phyloP scores from a whole-genome alignment of 1,284 basidiomycete species.

The Trichosporon faecale region DNA sequence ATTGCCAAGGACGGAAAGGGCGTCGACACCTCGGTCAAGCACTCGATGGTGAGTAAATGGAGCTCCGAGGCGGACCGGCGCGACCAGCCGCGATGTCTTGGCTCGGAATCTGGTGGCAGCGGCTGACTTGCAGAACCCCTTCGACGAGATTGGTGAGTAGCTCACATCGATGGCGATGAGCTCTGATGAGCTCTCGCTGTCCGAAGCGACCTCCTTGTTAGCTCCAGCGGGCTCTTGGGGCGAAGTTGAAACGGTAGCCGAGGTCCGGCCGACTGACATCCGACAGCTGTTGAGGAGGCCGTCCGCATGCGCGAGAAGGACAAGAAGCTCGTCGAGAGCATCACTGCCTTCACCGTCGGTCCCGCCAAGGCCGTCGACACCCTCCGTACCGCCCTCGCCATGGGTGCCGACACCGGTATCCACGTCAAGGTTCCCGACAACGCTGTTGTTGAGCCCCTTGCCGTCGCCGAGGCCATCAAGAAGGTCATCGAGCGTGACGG shows the following conservation, averaged over 20 bases:
- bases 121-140: constrained; percentile 70
- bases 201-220: neutral
- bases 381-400: constrained; percentile 91
- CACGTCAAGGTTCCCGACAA: constrained; percentile 88
- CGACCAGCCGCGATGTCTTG: neutral
- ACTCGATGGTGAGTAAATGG: constrained; percentile 79
- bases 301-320: constrained; percentile 75
- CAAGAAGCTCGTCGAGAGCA: constrained; percentile 71
- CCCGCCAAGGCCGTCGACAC: constrained; percentile 86
- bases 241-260: constrained; percentile 19
- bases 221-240: neutral
- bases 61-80: neutral
- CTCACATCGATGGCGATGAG: neutral
- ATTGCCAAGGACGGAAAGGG: constrained; percentile 88
- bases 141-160: constrained; percentile 86
- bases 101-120: neutral
- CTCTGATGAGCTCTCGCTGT: neutral
- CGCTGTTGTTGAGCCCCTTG: constrained; percentile 59
- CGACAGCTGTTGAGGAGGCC: constrained; percentile 90
- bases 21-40: constrained; percentile 91
- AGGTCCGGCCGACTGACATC: constrained; percentile 14
- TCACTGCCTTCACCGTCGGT: constrained; percentile 89
- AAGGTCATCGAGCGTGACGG: constrained; percentile 65
- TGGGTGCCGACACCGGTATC: constrained; percentile 92
- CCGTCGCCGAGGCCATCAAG: constrained; percentile 64